Evolutionary conservation across 805 yeast genomes (phyloP).

Genomic region (Lachancea lanzarotensis): DNA sequence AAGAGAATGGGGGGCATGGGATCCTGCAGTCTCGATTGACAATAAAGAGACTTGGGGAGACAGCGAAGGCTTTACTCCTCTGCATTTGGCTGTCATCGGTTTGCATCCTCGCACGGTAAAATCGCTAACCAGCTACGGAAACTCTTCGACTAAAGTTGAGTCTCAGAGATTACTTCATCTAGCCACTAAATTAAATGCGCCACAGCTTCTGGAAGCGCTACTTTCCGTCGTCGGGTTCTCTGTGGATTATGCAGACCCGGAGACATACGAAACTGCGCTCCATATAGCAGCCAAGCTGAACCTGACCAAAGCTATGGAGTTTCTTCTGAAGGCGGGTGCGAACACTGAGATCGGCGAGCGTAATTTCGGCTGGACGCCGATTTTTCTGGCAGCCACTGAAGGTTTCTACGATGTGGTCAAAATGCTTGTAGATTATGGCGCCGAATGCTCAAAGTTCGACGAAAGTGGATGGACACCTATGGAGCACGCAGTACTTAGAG

Average conservation of each 20-base stretch:
- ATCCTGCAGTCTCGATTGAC: slow-evolving; percentile 47
- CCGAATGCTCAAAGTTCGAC: slow-evolving; percentile 54
- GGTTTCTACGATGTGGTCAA: slow-evolving; percentile 58
- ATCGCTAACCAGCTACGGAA: slow-evolving; percentile 46
- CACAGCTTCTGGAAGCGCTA: slow-evolving; percentile 48
- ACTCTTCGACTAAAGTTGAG: slow-evolving; percentile 33
- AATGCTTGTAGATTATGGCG: slow-evolving; percentile 46
- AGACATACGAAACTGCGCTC: slow-evolving; percentile 71
- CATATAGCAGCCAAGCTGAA: slow-evolving; percentile 71
- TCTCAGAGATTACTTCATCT: slow-evolving; percentile 56
- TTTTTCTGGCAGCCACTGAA: slow-evolving; percentile 84
- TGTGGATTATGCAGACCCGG: slow-evolving; percentile 54
- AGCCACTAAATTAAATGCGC: slow-evolving; percentile 54
- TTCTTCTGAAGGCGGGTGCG: slow-evolving; percentile 55
- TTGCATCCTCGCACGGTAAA: slow-evolving; percentile 72
- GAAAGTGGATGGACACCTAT: slow-evolving; percentile 95
- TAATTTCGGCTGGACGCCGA: slow-evolving; percentile 90
- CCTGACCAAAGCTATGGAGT: slow-evolving; percentile 44
- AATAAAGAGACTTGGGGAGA: slow-evolving; percentile 55
- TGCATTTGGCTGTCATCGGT: slow-evolving; percentile 77
- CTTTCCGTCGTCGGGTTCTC: slow-evolving; percentile 52
- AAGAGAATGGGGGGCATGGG: slow-evolving; percentile 54
- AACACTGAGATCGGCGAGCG: slow-evolving; percentile 68
- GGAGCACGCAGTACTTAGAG: slow-evolving; percentile 91
- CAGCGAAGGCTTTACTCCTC: slow-evolving; percentile 70